Base-by-base conservation (phyloP, 805 yeast species). In the Ogataea salicorniae region DNA sequence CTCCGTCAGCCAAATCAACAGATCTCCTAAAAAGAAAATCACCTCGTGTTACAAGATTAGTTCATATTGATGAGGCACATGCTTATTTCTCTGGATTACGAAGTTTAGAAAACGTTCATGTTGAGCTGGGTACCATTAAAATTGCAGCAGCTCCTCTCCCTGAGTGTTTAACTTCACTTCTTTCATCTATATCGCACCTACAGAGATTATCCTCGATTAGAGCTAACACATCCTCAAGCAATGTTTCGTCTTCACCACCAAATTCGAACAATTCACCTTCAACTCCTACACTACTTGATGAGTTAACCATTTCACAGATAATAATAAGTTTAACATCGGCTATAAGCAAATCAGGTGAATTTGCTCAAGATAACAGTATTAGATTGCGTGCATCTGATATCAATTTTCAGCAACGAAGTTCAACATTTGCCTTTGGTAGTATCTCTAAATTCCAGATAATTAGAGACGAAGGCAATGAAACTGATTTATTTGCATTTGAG, bases 11-110 rank as follows among this genome's bases (percentile, higher is more conserved):
- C 29, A 36, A 29, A 20, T 39, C 33, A 11, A 26, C 42, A 16
- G 17, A 39, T 34, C 17, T 29, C 37, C n/a, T 11, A 41, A 20
- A 16, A 44, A 26, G 26, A 41, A 46, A 34, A 42, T 48, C 37
- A 20, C 34, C 37, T 6, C 39, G 52, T 6, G 34, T 57, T 3
- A 42, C 67, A 0, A 56, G 46, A 14, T 42, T 73, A 6, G 52
- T 62, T 8, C 58, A 61, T 49, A 59, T 72, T n/a, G 75, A 76
- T 54, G 46, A 59, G 9, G 52, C 75, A 5, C 61, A 60, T 2
- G 47, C 77, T 2, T 66, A 71, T 5, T 81, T 83, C 53, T 75
- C 75, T 48, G 86, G 87, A 1, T 45, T 67, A 14, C 65, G 61
- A 36, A 50, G 53, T 9, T 47, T 68, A 8, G 62, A 60, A 34